Base-by-base conservation (phyloP, 352 stramenopile genomes). In the Phytophthora constricta region DNA sequence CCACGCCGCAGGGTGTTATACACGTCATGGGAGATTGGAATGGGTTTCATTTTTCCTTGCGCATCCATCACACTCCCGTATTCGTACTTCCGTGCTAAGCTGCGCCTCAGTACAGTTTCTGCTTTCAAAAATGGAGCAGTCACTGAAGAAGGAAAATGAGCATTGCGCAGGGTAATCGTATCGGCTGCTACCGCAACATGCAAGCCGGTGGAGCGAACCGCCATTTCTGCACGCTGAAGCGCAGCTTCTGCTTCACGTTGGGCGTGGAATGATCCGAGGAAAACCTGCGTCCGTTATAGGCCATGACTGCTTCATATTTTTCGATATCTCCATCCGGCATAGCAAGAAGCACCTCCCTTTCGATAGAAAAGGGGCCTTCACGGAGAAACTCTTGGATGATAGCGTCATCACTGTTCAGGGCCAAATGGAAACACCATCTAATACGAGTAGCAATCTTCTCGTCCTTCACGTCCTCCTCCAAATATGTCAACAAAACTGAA, bases 51-150 rank as follows among this genome's bases (percentile, higher is more conserved):
- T 3, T 59, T 48, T 5, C 77, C 73, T 43, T 47, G 54, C 7
- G 70, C 63, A 41, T 84, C 74, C 52, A 80, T 56, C 27, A 79
- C 22, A 37, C 62, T 82, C 4, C 68, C 74, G 34, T 79, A 84
- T 43, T 89, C 80, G 61, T 89, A 89, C 39, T 84, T 85, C 14
- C 78, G 78, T 26, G 68, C 68, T 17, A 89, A 74, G 11, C 67
- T 53, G 19, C 80, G 78, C 42, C 68, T 80, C 42, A 81, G 53
- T 17, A 86, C 61, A 25, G 64, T 57, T 28, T 89, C 74, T 31
- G 70, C 80, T 50, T 85, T 84, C 28, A 83, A 59, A 57, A 67
- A 54, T 3, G 78, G 76, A 23, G 68, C 63, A 0, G 39, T 73
- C n/a, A 87, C 46, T 14, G 50, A 71, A 45, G 42, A 65, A 47